A percentile compares a stretch with the other conserved stretches of the same genome.
phyloP scores from a whole-genome alignment of 2,329 filamentous ascomycete species.

The Chalaropsis ovoidea region DNA sequence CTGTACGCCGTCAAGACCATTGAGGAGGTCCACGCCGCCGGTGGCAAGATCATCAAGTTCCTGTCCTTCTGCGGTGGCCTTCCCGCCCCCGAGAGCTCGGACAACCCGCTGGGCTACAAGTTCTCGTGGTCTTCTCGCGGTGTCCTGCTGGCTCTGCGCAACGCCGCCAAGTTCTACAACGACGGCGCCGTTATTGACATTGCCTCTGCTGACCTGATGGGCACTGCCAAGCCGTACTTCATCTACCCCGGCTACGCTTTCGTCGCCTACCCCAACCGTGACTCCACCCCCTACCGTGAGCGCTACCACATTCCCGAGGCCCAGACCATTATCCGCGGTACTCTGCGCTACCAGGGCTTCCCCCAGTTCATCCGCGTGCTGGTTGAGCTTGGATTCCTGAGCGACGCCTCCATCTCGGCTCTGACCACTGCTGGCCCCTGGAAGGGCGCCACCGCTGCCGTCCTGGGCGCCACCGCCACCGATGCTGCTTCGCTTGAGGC shows the following conservation, averaged over 20 bases:
- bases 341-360: constrained; percentile 80
- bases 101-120: constrained; percentile 83
- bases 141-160: constrained; percentile 76
- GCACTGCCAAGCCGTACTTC: constrained; percentile 74
- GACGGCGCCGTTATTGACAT: constrained; percentile 65
- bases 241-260: constrained; percentile 85
- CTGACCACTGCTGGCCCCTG: constrained; percentile 61
- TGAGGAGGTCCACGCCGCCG: constrained; percentile 71
- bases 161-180: constrained; percentile 73
- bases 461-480: constrained; percentile 58
- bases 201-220: constrained; percentile 61
- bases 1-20: constrained; percentile 80
- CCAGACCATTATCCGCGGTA: constrained; percentile 73
- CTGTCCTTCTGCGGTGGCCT: constrained; percentile 77
- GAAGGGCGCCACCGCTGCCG: constrained; percentile 73
- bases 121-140: constrained; percentile 74
- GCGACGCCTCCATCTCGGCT: constrained; percentile 54
- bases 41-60: constrained; percentile 78
- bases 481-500: constrained; percentile 59
- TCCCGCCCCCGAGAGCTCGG: constrained; percentile 59
- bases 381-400: constrained; percentile 82
- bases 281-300: constrained; percentile 78
- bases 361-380: constrained; percentile 80
- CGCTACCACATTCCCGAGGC: constrained; percentile 88
- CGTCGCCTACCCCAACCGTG: constrained; percentile 87